Conservation (phyloP, 441 rosid genomes). For the Croton setiger region DNA sequence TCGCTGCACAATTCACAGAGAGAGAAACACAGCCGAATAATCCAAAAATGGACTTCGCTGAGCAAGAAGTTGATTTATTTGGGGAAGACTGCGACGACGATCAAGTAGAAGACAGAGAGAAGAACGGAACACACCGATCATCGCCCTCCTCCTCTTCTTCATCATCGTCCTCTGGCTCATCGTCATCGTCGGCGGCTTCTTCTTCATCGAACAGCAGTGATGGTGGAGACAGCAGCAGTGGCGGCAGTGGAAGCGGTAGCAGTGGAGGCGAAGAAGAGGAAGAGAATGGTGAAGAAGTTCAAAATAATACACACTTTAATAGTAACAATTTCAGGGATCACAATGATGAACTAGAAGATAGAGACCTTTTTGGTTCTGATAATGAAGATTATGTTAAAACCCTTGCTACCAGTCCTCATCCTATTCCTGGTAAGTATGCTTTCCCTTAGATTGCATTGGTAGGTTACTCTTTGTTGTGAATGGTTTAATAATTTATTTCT, state of each 20-base stretch:
- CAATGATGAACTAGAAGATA: slow-evolving; percentile 38
- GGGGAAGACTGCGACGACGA: slow-evolving; percentile 54
- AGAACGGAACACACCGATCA: slow-evolving; percentile 31
- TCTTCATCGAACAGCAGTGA: slow-evolving; percentile 49
- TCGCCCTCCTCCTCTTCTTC: slow-evolving; percentile 58
- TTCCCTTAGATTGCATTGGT: neutral
- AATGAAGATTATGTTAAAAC: slow-evolving; percentile 81
- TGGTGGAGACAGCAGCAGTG: slow-evolving; percentile 37
- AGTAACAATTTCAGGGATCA: slow-evolving; percentile 18
- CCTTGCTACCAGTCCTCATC: slow-evolving; percentile 10
- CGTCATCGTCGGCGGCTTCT: slow-evolving; percentile 55
- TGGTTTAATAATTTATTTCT: neutral
- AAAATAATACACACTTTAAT: slow-evolving; percentile 4
- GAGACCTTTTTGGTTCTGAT: slow-evolving; percentile 77
- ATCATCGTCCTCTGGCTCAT: slow-evolving; percentile 49
- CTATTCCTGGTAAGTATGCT: slow-evolving; percentile 21
- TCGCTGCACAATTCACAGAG: too few species aligned
- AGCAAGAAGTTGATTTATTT: slow-evolving; percentile 49
- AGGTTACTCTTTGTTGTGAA: neutral
- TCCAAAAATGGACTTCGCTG: slow-evolving; percentile 41
- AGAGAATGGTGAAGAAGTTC: slow-evolving; percentile 49
- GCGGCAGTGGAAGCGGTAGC: slow-evolving; percentile 43
- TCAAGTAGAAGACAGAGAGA: slow-evolving; percentile 23
- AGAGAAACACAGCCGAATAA: neutral
- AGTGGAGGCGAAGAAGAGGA: slow-evolving; percentile 47